phyloP scores from a whole-genome alignment of 768 basidiomycete species.

The Boletus subcaerulescens region DNA sequence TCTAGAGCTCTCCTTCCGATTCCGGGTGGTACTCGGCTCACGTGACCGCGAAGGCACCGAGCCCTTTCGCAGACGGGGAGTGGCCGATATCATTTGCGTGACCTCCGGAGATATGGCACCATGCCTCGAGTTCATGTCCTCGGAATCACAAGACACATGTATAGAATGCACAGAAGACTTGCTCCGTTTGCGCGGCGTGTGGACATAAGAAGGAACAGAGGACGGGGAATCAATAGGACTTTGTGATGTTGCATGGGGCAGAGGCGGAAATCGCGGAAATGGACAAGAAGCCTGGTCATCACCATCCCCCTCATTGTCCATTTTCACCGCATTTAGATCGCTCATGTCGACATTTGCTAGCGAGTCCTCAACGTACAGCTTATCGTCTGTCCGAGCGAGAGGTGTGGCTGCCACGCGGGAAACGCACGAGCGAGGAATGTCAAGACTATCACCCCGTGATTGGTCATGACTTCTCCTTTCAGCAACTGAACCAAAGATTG shows the following conservation, averaged over 20 bases:
- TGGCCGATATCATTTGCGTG: constrained; percentile 37
- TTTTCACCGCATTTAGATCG: constrained; percentile 30
- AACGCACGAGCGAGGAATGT: constrained; percentile 19
- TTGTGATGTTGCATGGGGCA: constrained; percentile 15
- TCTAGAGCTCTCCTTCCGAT: constrained; percentile 14
- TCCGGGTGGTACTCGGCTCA: constrained; percentile 16
- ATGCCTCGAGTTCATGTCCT: constrained; percentile 1
- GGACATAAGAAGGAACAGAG: constrained; percentile 19
- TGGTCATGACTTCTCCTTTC: constrained; percentile 8
- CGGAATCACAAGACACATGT: constrained; percentile 12
- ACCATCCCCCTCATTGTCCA: constrained; percentile 26
- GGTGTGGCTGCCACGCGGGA: constrained; percentile 10
- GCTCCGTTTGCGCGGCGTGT: constrained; percentile 23
- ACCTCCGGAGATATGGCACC: constrained; percentile 39
- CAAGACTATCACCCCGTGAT: constrained; percentile 17
- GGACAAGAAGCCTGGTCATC: constrained; percentile 22
- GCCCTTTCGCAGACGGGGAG: constrained; percentile 35
- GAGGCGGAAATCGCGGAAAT: constrained; percentile 29
- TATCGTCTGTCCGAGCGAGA: background rate
- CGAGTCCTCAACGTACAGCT: constrained; percentile 19
- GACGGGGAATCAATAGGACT: constrained; percentile 1
- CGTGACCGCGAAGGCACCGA: constrained; percentile 24
- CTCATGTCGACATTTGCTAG: constrained; percentile 31
- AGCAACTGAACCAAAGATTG: constrained; percentile 2
- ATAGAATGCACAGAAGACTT: constrained; percentile 10